Percentiles rank a stretch among this genome's conserved stretches.
phyloP scores from a whole-genome alignment of 2,329 filamentous ascomycete genomes.

The Fusarium dlaminii region DNA sequence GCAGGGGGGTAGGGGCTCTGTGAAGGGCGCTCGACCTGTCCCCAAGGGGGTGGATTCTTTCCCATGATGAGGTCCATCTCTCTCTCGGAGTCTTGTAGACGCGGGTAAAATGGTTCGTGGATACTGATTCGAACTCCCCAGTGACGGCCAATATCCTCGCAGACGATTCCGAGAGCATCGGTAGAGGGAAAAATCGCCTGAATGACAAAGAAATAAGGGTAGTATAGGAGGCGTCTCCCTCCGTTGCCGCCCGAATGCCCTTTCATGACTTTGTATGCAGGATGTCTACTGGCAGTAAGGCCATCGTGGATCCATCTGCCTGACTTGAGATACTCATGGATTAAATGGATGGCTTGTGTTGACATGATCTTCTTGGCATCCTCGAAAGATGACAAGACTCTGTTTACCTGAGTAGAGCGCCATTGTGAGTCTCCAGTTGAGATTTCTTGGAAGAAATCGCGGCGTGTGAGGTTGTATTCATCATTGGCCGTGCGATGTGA shows the following conservation, averaged over 20 bases:
- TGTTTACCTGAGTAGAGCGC: not conserved
- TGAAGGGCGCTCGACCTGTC: not conserved
- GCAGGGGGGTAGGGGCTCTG: not conserved
- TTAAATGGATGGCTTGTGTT: not conserved
- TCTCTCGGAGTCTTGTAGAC: not conserved
- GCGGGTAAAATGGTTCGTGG: not conserved
- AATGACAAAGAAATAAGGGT: not conserved
- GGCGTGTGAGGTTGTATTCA: not conserved
- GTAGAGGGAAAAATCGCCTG: not conserved
- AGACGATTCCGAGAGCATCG: fast-evolving
- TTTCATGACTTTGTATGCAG: fast-evolving
- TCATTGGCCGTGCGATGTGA: fast-evolving
- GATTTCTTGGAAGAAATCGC: not conserved
- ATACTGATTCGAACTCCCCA: fast-evolving
- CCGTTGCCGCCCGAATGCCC: not conserved
- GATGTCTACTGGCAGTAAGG: not conserved
- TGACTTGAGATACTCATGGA: not conserved
- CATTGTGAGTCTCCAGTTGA: fast-evolving
- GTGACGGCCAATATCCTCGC: not conserved
- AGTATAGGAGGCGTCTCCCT: fast-evolving
- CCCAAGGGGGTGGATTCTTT: fast-evolving
- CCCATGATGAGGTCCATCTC: not conserved
- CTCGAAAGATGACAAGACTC: not conserved
- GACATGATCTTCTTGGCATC: not conserved
- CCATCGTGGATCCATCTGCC: not conserved